Base-by-base conservation (phyloP, 495 filamentous ascomycete genomes). In the Xylaria cubensis region DNA sequence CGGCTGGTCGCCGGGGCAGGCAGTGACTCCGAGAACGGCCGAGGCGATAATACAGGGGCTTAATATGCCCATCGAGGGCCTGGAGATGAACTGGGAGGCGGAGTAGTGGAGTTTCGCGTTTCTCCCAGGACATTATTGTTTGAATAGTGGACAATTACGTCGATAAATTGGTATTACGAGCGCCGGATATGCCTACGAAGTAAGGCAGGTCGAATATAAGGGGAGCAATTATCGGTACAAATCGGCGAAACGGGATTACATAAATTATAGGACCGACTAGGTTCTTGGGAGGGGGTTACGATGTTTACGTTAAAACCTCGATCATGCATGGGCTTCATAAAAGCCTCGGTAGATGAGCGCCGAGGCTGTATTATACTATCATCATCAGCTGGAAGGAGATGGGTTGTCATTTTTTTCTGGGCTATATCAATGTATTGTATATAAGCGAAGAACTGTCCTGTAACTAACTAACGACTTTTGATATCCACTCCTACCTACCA, bases 11-110 rank as follows among this genome's bases (percentile, higher is more conserved):
- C 74, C 75, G 1, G 78, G 71, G 41, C 80, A 82, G 64, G 74
- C 70, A 44, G 85, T 88, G 82, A 86, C 85, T 24, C 85, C 86
- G 36, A 81, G 84, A 2, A 80, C 81, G 4, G 70, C 70, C 41
- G 83, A 88, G 32, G 84, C 85, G 0, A 80, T 88, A 21, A 78
- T 88, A 19, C 81, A 83, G 65, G 80, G 84, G n/a, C 82, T 88
- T 76, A 76, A 80, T 15, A 82, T 86, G 42, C 74, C 80, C 9
- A 83, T 86, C 77, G 85, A 86, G 24, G 77, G 74, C 50, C 80
- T 86, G 77, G 83, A 84, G 42, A 71, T 80, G 69, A 70, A 71
- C 48, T 80, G 79, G 82, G 77, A 76, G 42, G 69, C 50, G 51
- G 58, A 46, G 32, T 61, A 61, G 26, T 29, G 26, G 10, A 12